Base-by-base conservation (phyloP, 139 green algal species). In the Spirogloea muscicola region DNA sequence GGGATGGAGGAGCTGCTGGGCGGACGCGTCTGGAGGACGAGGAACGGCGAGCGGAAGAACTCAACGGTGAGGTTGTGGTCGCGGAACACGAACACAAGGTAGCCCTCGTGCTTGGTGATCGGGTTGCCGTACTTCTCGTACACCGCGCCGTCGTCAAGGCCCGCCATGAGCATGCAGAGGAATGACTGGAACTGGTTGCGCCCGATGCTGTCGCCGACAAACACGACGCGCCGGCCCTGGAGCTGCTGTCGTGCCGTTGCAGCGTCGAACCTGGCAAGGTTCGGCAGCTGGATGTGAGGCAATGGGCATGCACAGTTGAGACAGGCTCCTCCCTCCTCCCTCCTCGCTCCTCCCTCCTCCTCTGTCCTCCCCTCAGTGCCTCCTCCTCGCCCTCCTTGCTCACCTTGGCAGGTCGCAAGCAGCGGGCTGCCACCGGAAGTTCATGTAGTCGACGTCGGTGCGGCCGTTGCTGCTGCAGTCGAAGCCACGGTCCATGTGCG, bases 261-360 rank as follows among this genome's bases (percentile, higher is more conserved):
- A 2, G 59, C 59, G 33, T 68, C 37, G 59, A 68, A 68, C 59
- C 59, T 68, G 59, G n/a, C n/a, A n/a, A n/a, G n/a, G n/a, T n/a
- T 55, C n/a, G n/a, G n/a, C n/a, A n/a, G n/a, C n/a, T n/a, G n/a
- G n/a, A n/a, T n/a, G n/a, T n/a, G n/a, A n/a, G n/a, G n/a, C n/a
- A n/a, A n/a, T n/a, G n/a, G n/a, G n/a, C n/a, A n/a, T n/a, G n/a
- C n/a, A n/a, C n/a, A n/a, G n/a, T n/a, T n/a, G n/a, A n/a, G n/a
- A n/a, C n/a, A n/a, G n/a, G n/a, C n/a, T n/a, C n/a, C n/a, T n/a
- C n/a, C n/a, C n/a, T n/a, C n/a, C n/a, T n/a, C n/a, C n/a, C n/a
- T n/a, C n/a, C n/a, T n/a, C n/a, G n/a, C n/a, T n/a, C n/a, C n/a
- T n/a, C n/a, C n/a, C n/a, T n/a, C n/a, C n/a, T n/a, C n/a, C n/a